A percentile compares a stretch with the other conserved stretches of the same genome.
phyloP scores from a whole-genome alignment of 208 protist species.

The Crithidia expoeki region DNA sequence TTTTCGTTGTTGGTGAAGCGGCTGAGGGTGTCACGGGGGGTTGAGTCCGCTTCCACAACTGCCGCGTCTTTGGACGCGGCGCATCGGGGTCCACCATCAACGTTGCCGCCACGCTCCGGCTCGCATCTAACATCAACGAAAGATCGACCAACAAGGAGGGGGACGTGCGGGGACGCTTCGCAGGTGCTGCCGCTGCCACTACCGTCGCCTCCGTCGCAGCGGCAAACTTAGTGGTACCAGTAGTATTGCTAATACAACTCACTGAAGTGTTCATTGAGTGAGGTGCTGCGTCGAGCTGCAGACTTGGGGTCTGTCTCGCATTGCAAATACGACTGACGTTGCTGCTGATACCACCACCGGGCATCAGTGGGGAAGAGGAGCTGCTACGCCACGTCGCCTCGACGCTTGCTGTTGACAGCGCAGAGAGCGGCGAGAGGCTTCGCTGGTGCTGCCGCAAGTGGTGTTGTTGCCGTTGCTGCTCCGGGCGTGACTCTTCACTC shows the following conservation, averaged over 20 bases:
- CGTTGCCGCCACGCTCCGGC: constrained; percentile 10
- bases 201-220: not conserved
- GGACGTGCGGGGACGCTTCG: constrained; percentile 3
- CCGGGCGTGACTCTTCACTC: not conserved
- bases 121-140: constrained; percentile 3
- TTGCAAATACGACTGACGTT: not conserved
- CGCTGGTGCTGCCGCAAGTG: not conserved
- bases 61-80: constrained; percentile 10
- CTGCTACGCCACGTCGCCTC: not conserved
- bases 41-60: not conserved
- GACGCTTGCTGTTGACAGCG: not conserved
- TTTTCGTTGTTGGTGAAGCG: too few relatives aligned
- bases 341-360: not conserved
- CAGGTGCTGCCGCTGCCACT: not conserved
- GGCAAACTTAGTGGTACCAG: not conserved
- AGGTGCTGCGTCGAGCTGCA: not conserved
- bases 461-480: not conserved
- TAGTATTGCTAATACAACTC: too few relatives aligned
- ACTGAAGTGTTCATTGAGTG: too few relatives aligned
- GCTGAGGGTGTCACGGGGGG: not conserved
- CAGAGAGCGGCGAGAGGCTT: not conserved
- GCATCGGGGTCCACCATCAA: constrained; percentile 40
- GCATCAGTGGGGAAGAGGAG: not conserved
- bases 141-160: constrained; percentile 8
- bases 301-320: not conserved